A percentile compares a stretch with the other conserved stretches of the same genome.
These are phyloP conservation scores for Suhomyces kunorum DNA, from an alignment of 1,139 yeast genomes.

Conservation along the genomic window DNA sequence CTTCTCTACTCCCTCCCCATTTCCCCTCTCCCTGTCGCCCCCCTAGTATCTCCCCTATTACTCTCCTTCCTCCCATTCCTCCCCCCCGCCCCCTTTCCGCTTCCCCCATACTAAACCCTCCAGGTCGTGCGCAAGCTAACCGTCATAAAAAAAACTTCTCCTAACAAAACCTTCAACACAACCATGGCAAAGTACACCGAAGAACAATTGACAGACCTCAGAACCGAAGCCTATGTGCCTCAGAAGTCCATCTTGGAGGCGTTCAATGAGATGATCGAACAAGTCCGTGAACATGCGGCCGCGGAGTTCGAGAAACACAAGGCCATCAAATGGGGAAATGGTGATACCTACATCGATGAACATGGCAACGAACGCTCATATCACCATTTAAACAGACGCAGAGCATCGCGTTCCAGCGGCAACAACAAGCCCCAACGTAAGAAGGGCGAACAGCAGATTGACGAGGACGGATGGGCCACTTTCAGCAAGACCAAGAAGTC, in stretches of 20 bases:
- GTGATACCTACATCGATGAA: conserved; percentile 53
- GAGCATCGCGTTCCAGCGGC: conserved; percentile 56
- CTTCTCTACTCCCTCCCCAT: not conserved
- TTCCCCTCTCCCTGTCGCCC: not conserved
- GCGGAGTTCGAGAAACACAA: conserved; percentile 35
- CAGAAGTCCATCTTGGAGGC: conserved; percentile 63
- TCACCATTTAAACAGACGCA: conserved; percentile 56
- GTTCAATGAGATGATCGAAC: conserved; percentile 65
- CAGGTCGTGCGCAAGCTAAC: conserved; percentile 16
- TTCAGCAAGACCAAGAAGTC: conserved; percentile 53
- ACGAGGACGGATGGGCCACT: conserved; percentile 84
- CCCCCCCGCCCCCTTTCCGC: too few species aligned
- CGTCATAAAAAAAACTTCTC: conserved; percentile 8
- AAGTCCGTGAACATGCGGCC: conserved; percentile 52
- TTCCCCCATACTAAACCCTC: not conserved
- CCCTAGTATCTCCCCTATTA: not conserved
- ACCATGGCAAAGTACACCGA: conserved; percentile 65
- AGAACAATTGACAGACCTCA: conserved; percentile 62
- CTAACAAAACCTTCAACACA: conserved; percentile 6
- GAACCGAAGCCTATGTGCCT: conserved; percentile 59
- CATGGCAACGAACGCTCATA: conserved; percentile 51
- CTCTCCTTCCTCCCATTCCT: too few species aligned
- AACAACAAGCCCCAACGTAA: conserved; percentile 55
- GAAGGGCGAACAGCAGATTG: conserved; percentile 58
- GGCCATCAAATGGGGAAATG: conserved; percentile 39